Base-by-base conservation (phyloP, 2,329 filamentous ascomycete genomes). In the Ceratocystis diversiconidia region DNA sequence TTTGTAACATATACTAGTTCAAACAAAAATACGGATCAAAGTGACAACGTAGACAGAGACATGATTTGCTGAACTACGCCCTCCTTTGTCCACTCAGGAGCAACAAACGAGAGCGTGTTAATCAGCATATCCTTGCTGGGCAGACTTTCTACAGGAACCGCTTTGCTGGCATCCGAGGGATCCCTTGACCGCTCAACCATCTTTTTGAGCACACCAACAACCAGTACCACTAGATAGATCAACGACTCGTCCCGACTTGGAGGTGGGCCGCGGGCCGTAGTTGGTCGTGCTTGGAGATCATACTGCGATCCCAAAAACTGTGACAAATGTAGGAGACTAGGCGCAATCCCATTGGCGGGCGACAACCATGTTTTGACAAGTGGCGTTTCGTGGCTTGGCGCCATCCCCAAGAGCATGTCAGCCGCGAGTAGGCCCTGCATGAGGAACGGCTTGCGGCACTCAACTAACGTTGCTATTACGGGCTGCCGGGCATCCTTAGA, bases 381-480 rank as follows among this genome's bases (percentile, higher is more conserved):
- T 3, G 84, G 82, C 17, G 81, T 82, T 69, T 95, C 90, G n/a
- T 84, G 80, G 3, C 82, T 82, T 1, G 87, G 87, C 2, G 85
- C 84, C 12, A 96, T 79, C 8, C 86, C 86, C 0, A 90, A 85
- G 2, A 97, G 77, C 63, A 97, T 95, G 70, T 97, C 92, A 0
- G 90, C 92, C 1, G 91, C 89, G 5, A 97, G 80, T 71, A 97
- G 83, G 1, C 91, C 92, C 75, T 99, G 94, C 82, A 95, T 94
- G 10, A 99, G 77, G 71, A 90, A 87, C 0, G 94, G 88, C 74
- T 95, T 96, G 66, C 94, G 85, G 3, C 84, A 85, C 73, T 96
- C 91, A 4, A 94, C 83, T 4, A 91, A 80, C 0, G 85, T 82
- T 0, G 88, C 76, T 30, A 86, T 74, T 67, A 82, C 81, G 1